A percentile compares a stretch with the other conserved stretches of the same genome.
These are phyloP conservation scores for Prunus salicina DNA, from an alignment of 306 rosid species.

Conservation along the genomic window DNA sequence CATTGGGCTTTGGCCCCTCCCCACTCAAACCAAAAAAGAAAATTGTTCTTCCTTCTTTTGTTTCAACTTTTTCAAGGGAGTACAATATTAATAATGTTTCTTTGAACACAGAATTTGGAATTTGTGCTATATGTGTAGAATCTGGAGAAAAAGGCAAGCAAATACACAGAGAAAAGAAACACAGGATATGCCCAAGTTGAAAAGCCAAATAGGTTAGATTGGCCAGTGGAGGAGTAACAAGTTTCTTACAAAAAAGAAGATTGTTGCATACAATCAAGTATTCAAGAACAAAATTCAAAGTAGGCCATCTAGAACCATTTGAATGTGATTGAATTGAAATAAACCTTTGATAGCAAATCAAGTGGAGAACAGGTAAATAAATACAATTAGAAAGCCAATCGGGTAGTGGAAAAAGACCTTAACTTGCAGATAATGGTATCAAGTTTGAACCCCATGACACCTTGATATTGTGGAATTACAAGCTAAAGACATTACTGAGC, in stretches of 20 bases:
- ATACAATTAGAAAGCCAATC: too few relatives aligned
- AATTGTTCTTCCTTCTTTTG: neutral
- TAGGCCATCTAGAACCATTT: neutral
- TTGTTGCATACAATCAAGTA: neutral
- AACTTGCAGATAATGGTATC: too few relatives aligned
- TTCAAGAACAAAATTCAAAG: neutral
- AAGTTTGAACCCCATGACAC: too few relatives aligned
- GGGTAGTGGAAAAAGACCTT: too few relatives aligned
- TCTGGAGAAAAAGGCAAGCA: neutral
- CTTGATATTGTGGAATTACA: neutral
- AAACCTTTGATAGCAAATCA: too few relatives aligned
- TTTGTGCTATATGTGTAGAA: neutral
- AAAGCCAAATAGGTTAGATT: too few relatives aligned
- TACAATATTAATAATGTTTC: neutral
- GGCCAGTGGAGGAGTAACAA: neutral
- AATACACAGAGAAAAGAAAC: neutral
- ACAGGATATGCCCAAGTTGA: too few relatives aligned
- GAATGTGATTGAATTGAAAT: neutral
- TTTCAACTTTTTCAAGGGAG: neutral
- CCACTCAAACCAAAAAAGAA: neutral
- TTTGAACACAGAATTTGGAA: neutral
- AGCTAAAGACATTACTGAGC: neutral
- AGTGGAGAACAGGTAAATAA: too few relatives aligned
- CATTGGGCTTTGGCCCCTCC: neutral
- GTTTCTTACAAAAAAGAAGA: neutral